Evolutionary conservation across 176 grass and related monocot species (phyloP).

Genomic region (Elymus sibiricus): DNA sequence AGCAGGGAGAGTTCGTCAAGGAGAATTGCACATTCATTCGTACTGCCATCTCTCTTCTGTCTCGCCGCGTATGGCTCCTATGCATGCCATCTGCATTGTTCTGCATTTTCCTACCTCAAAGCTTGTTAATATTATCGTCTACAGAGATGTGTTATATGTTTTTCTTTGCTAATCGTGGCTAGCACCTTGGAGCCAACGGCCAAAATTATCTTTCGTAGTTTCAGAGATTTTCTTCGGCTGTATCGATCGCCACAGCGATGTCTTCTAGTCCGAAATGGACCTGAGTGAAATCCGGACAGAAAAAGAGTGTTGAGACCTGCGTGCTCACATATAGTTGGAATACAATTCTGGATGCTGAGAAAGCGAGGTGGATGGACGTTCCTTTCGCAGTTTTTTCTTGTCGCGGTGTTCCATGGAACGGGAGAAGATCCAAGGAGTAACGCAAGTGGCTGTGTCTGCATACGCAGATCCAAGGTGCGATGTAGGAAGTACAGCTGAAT

Average conservation of each 20-base stretch:
- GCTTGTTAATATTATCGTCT: not conserved
- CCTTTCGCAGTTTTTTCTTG: not conserved
- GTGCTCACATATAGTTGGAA: not conserved
- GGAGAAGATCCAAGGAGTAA: constrained; percentile 22
- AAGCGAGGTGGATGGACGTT: not conserved
- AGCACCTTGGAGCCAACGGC: not conserved
- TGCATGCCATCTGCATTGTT: not conserved
- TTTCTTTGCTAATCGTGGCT: not conserved
- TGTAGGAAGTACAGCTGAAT: not conserved
- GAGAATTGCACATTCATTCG: too few relatives aligned
- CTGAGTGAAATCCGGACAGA: not conserved
- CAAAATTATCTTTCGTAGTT: not conserved
- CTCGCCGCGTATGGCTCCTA: not conserved
- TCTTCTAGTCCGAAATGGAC: not conserved
- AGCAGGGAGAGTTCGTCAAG: not conserved
- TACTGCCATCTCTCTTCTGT: not conserved
- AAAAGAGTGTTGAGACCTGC: not conserved
- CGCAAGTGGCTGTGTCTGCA: not conserved
- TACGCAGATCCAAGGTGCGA: not conserved
- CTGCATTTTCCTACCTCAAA: not conserved
- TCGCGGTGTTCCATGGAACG: not conserved
- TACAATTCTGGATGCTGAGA: not conserved
- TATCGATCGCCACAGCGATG: not conserved
- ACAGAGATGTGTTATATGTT: not conserved
- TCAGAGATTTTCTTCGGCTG: constrained; percentile 10